phyloP scores from a whole-genome alignment of 2,329 filamentous ascomycete species.

The Onygena corvina region DNA sequence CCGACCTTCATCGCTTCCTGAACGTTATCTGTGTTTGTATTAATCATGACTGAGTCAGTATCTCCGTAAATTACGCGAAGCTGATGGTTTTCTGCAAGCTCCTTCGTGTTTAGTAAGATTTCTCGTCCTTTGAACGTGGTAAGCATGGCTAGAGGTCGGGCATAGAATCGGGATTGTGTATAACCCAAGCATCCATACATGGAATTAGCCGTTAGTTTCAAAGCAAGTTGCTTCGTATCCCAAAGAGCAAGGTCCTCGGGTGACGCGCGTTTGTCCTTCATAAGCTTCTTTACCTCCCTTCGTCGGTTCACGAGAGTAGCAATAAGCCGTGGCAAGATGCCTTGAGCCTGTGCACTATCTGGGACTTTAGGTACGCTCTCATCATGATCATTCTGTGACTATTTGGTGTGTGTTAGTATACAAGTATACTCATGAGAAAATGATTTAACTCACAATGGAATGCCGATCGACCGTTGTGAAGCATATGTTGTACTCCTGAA shows the following conservation, averaged over 20 bases:
- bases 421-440: neutral
- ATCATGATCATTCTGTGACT: conserved; percentile 56
- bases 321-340: conserved; percentile 82
- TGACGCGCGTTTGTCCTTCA: conserved; percentile 87
- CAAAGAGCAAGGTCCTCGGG: conserved; percentile 79
- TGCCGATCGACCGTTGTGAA: conserved; percentile 89
- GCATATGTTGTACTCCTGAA: conserved; percentile 98
- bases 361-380: conserved; percentile 85
- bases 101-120: conserved; percentile 91
- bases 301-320: conserved; percentile 79
- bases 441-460: conserved; percentile 46
- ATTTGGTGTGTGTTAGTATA: conserved; percentile 16
- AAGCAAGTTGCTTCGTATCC: conserved; percentile 94
- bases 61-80: conserved; percentile 97
- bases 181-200: conserved; percentile 99
- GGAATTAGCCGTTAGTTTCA: conserved; percentile 96
- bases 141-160: conserved; percentile 83
- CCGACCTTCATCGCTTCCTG: conserved; percentile 83
- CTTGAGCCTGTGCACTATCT: conserved; percentile 54
- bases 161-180: conserved; percentile 93
- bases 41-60: conserved; percentile 99
- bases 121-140: conserved; percentile 96
- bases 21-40: conserved; percentile 90
- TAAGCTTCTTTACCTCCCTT: conserved; percentile 85
- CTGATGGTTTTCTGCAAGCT: conserved; percentile 79